Base-by-base conservation (phyloP, 2,329 filamentous ascomycete genomes). In the Arthrobotrys entomopaga region DNA sequence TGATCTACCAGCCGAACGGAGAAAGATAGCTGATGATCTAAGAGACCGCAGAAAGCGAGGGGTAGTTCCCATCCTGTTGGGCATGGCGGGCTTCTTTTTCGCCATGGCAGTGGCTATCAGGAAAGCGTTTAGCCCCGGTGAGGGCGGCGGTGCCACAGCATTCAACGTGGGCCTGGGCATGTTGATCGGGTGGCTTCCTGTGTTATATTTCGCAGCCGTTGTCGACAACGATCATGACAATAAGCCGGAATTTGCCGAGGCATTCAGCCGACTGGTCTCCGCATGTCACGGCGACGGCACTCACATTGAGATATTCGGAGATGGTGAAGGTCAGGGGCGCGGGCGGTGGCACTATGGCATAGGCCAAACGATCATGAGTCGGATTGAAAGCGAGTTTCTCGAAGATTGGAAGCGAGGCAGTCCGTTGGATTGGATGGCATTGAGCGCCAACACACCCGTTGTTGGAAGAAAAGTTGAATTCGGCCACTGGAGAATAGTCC, bases 181-280 rank as follows among this genome's bases (percentile, higher is more conserved):
- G 57, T 46, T 84, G 6, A 79, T 84, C 2, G 80, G 81, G 3
- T 85, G 83, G 84, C 79, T 85, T 1, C 83, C 83, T 0, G 79
- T 84, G 10, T 74, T 85, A 8, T 82, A 84, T 48, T 78, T 84
- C 40, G 81, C 81, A 48, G 82, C 80, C 3, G 84, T 84, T 24
- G 81, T 84, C 0, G 84, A 85, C 65, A 81, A 83, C 11, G 84
- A 84, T 58, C 83, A 83, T 0, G 81, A 82, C 2, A 81, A 82
- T 3, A 78, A 82, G 2, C 81, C 83, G 20, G 80, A 81, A 15
- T 82, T 83, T 16, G 78, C 80, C 1, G 76, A 77, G 34, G 82
- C 81, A 65, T 77, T 83, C 2, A 84, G 83, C 70, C 77, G 78
- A 2, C 72, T 83, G 10, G 34, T 78, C 0, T 74, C 70, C 10